phyloP scores from a whole-genome alignment of 2,329 filamentous ascomycete genomes.

The Cladophialophora bantiana region DNA sequence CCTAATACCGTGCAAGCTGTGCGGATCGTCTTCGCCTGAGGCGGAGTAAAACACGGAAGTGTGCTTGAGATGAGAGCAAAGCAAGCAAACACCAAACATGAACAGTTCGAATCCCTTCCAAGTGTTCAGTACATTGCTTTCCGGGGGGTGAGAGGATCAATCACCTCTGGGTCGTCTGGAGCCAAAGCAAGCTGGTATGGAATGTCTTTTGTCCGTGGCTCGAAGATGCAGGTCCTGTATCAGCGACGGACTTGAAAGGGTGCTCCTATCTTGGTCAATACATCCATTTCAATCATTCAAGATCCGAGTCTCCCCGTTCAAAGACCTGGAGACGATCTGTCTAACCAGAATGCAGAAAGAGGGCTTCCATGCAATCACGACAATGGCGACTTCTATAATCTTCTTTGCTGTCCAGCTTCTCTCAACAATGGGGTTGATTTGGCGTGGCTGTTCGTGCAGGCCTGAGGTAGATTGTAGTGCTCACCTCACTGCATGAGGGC shows the following conservation, averaged over 20 bases:
- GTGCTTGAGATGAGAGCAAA: neutral
- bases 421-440: neutral
- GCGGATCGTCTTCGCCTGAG: constrained; percentile 28
- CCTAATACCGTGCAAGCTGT: constrained; percentile 41
- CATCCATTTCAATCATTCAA: neutral
- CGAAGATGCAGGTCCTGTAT: neutral
- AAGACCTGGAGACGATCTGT: neutral
- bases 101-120: neutral
- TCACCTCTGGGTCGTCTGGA: too few relatives aligned
- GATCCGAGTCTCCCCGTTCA: neutral
- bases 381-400: neutral
- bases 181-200: too few relatives aligned
- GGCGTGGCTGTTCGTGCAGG: neutral
- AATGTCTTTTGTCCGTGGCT: too few relatives aligned
- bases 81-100: neutral
- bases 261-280: neutral
- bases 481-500: neutral
- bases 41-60: neutral
- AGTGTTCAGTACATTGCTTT: neutral
- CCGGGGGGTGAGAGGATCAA: neutral
- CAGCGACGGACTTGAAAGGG: neutral
- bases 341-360: neutral
- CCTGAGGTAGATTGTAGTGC: neutral
- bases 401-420: neutral
- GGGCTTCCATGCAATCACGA: neutral